Evolutionary conservation across 164 flowering plant genomes (phyloP), one percentile per base, ranked within the genome.

Genomic region (Paratinospora sagittata): DNA sequence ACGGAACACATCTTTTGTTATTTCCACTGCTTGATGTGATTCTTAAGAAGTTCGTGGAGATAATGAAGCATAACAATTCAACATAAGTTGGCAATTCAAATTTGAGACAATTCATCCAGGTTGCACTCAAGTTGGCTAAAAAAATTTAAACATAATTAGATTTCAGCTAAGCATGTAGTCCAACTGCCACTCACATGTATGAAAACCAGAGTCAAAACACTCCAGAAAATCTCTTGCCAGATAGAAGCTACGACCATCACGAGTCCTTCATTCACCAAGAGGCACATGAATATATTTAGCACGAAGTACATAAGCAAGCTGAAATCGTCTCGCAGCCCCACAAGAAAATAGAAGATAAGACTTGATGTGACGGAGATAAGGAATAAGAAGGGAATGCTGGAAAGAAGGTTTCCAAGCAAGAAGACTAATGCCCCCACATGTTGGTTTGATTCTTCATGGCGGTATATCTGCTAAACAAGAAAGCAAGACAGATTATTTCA

Each of bases 271-370:
- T 89, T 91, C 65, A 87, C 93, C 36, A 96, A 68, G 75, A 96
- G 93, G 85, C 95, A 88, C 86, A 79, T 83, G 86, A 96, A 93
- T 78, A 89, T 78, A 69, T 93, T 93, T 77, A 96, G 87, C 70
- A 89, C 90, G 73, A 96, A 96, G 81, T 96, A 96, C 96, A 93
- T 91, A 80, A 96, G 75, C 84, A 91, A 83, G 87, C 95, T 86
- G 82, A 96, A 93, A 68, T 96, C 92, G 41, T 93, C 86, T 43
- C 87, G 84, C 72, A 95, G 82, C 49, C 99, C 99, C 0, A 91
- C 75, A 9, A 92, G 86, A 82, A 95, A 95, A 73, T 92, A 95
- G 86, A 95, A 92, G 71, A 89, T 85, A 26, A 95, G 86, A 71
- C 96, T 88, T 30, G 99, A 91, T 27, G 97, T 87, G 39, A 95